These are phyloP conservation scores for Gossypium aridum DNA, from an alignment of 441 rosid species.

Conservation along the genomic window DNA sequence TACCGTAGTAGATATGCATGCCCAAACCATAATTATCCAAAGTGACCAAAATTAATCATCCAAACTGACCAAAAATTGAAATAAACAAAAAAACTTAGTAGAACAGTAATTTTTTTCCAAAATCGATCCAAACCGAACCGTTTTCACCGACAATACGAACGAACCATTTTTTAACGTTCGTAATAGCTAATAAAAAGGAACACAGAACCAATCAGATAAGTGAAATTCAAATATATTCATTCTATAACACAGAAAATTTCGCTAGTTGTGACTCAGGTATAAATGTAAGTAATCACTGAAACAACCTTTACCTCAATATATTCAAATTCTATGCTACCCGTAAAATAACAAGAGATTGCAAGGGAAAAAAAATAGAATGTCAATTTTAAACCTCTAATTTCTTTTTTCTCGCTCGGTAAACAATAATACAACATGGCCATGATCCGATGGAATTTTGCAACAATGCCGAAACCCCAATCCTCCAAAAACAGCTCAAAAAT, in stretches of 20 bases:
- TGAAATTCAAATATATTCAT: neutral
- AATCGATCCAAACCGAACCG: too few relatives aligned
- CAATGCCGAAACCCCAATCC: constrained; percentile 22
- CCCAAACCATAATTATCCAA: too few relatives aligned
- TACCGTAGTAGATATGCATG: too few relatives aligned
- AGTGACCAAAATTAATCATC: too few relatives aligned
- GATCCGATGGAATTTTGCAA: constrained; percentile 16
- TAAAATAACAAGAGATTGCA: neutral
- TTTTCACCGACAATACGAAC: too few relatives aligned
- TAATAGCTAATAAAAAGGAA: neutral
- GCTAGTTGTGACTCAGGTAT: neutral
- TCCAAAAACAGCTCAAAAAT: neutral
- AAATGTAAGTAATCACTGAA: neutral
- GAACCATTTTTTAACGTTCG: too few relatives aligned
- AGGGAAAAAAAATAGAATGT: neutral
- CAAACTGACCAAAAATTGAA: too few relatives aligned
- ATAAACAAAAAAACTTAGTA: too few relatives aligned
- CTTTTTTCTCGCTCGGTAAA: neutral
- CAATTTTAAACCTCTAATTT: neutral
- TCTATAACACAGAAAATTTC: neutral
- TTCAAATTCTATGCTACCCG: neutral
- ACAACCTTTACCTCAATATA: neutral
- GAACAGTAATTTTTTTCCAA: too few relatives aligned
- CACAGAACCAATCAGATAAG: neutral
- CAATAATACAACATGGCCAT: neutral